A percentile compares a stretch with the other conserved stretches of the same genome.
phyloP scores from a whole-genome alignment of 495 filamentous ascomycete genomes.

The Xylaria venustula region DNA sequence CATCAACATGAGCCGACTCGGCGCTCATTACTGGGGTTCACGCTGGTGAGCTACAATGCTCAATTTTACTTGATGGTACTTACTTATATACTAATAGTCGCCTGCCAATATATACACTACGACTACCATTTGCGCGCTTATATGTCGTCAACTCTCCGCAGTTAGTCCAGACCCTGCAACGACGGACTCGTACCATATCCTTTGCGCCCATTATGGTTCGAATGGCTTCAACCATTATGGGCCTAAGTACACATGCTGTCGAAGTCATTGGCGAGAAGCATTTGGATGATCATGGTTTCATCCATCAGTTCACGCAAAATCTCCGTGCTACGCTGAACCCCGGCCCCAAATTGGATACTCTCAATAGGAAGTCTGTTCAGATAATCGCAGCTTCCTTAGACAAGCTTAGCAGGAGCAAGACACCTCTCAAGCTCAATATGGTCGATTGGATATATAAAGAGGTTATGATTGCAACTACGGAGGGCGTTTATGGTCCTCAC shows the following conservation, averaged over 20 bases:
- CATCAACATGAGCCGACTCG: not conserved
- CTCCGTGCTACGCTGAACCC: not conserved
- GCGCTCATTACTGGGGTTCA: not conserved
- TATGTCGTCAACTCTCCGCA: slow-evolving; percentile 27
- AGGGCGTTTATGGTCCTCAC: slow-evolving; percentile 27
- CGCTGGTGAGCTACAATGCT: not conserved
- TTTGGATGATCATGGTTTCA: slow-evolving; percentile 8
- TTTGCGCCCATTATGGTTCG: slow-evolving; percentile 20
- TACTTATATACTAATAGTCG: not conserved
- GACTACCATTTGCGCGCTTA: slow-evolving; percentile 15
- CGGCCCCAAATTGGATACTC: slow-evolving; percentile 12
- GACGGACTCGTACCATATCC: slow-evolving; percentile 22
- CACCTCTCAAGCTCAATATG: slow-evolving; percentile 13
- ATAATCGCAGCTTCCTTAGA: slow-evolving; percentile 17
- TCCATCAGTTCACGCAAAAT: slow-evolving; percentile 7
- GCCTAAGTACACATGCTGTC: slow-evolving; percentile 7
- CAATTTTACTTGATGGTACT: not conserved
- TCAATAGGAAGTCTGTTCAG: slow-evolving; percentile 21
- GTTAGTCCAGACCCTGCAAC: slow-evolving; percentile 21
- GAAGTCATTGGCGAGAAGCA: slow-evolving; percentile 12
- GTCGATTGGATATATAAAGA: slow-evolving; percentile 29
- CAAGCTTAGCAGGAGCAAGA: not conserved
- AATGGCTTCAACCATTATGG: slow-evolving; percentile 9
- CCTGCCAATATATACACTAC: slow-evolving; percentile 18
- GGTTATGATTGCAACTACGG: slow-evolving; percentile 26